phyloP scores from a whole-genome alignment of 495 filamentous ascomycete genomes.

The Aspergillus sclerotiicarbonarius region DNA sequence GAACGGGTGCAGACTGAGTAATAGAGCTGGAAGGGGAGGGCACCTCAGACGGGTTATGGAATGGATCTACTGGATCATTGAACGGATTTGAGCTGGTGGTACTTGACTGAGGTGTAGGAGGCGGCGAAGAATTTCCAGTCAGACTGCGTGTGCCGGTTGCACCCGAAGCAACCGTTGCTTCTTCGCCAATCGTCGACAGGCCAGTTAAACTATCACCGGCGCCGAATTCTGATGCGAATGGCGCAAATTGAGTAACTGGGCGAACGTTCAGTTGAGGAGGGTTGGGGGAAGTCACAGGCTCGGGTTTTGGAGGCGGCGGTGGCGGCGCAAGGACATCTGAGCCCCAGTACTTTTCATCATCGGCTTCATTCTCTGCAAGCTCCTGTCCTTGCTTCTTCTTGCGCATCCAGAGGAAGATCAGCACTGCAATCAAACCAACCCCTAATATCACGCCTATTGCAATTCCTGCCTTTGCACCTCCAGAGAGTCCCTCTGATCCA shows the following conservation, averaged over 20 bases:
- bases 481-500: conserved; percentile 50
- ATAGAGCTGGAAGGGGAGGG: conserved; percentile 22
- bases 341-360: conserved; percentile 55
- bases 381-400: conserved; percentile 54
- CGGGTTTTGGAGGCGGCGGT: conserved; percentile 29
- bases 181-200: conserved; percentile 39
- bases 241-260: conserved; percentile 84
- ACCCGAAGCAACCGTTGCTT: conserved; percentile 29
- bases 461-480: conserved; percentile 77
- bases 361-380: conserved; percentile 42
- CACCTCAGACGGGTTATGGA: conserved; percentile 48
- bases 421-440: conserved; percentile 56
- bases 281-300: conserved; percentile 41
- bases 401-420: conserved; percentile 64
- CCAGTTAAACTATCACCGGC: conserved; percentile 30
- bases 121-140: conserved; percentile 36
- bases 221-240: conserved; percentile 72
- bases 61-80: conserved; percentile 52
- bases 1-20: conserved; percentile 7
- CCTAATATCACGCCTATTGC: conserved; percentile 72
- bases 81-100: conserved; percentile 45
- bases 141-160: conserved; percentile 35
- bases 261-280: conserved; percentile 83
- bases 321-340: conserved; percentile 31
- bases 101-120: conserved; percentile 41